Percentiles rank a stretch among this genome's conserved stretches.
phyloP scores from a whole-genome alignment of 805 yeast species.

The Yamadazyma paraphyllophila region DNA sequence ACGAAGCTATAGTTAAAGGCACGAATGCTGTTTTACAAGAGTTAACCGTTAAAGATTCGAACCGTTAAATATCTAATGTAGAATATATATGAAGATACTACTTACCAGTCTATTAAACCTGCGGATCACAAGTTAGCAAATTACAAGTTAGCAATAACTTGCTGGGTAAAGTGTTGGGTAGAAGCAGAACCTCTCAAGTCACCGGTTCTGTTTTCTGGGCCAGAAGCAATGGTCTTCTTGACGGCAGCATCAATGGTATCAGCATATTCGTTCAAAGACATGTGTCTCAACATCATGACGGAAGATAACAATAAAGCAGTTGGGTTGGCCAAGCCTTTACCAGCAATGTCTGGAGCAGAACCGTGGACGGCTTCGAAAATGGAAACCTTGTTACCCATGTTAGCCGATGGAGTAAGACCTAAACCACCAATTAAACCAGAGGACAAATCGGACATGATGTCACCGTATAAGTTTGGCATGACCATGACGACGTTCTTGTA shows the following conservation, averaged over 20 bases:
- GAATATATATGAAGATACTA: neutral
- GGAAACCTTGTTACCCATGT: slow-evolving; percentile 97
- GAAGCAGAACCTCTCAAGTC: slow-evolving; percentile 92
- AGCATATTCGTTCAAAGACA: slow-evolving; percentile 83
- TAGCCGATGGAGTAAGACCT: slow-evolving; percentile 98
- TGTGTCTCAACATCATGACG: slow-evolving; percentile 98
- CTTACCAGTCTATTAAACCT: too few relatives aligned
- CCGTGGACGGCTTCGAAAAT: slow-evolving; percentile 99
- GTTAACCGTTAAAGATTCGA: slow-evolving; percentile 8
- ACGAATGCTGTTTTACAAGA: slow-evolving; percentile 58
- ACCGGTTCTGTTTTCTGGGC: slow-evolving; percentile 93
- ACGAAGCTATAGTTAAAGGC: slow-evolving; percentile 91
- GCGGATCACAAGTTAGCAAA: too few relatives aligned
- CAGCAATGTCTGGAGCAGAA: slow-evolving; percentile 99
- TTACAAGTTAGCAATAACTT: slow-evolving; percentile 78
- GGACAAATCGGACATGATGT: slow-evolving; percentile 95
- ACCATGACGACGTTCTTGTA: slow-evolving; percentile 91
- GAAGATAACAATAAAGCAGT: slow-evolving; percentile 94
- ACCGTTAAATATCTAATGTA: neutral
- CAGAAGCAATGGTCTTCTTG: slow-evolving; percentile 85
- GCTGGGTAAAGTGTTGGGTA: slow-evolving; percentile 85
- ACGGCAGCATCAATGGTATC: slow-evolving; percentile 87
- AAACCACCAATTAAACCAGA: slow-evolving; percentile 98
- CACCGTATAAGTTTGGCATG: slow-evolving; percentile 99
- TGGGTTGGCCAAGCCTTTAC: slow-evolving; percentile 98